phyloP scores from a whole-genome alignment of 495 filamentous ascomycete species.

The Hyaloscypha finlandica region DNA sequence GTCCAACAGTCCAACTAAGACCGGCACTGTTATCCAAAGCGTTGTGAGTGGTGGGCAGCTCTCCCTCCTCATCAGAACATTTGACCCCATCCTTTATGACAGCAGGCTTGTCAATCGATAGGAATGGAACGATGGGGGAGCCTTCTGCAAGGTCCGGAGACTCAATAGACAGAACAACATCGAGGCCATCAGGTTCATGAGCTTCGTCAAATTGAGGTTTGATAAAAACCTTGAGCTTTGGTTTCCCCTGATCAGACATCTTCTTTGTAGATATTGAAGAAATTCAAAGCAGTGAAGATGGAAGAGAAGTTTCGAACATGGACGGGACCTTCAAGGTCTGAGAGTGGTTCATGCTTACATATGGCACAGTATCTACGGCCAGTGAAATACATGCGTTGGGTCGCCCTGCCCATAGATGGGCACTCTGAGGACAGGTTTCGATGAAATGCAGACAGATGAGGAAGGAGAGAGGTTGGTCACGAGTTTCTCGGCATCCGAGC shows the following conservation, averaged over 20 bases:
- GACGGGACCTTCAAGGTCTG: neutral
- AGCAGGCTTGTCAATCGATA: neutral
- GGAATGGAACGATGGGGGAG: slow-evolving; percentile 3
- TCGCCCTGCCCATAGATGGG: neutral
- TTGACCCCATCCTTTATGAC: neutral
- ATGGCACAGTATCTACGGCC: neutral
- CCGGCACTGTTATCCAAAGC: neutral
- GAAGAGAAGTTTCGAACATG: neutral
- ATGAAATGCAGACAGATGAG: neutral
- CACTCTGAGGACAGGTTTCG: neutral
- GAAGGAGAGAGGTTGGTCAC: neutral
- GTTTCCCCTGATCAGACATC: neutral
- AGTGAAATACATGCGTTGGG: neutral
- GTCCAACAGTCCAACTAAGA: neutral
- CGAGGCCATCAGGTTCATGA: neutral
- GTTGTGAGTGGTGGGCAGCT: neutral
- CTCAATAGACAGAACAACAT: slow-evolving; percentile 9
- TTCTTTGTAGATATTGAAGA: neutral
- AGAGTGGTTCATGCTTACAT: neutral
- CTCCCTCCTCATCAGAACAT: neutral
- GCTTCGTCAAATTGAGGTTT: slow-evolving; percentile 4
- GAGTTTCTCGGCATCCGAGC: neutral
- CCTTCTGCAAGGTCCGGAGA: neutral
- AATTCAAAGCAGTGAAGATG: neutral
- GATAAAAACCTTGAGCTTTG: slow-evolving; percentile 12